Evolutionary conservation across 202 grass and related monocot genomes (phyloP).

Genomic region (Miscanthus sacchariflorus): DNA sequence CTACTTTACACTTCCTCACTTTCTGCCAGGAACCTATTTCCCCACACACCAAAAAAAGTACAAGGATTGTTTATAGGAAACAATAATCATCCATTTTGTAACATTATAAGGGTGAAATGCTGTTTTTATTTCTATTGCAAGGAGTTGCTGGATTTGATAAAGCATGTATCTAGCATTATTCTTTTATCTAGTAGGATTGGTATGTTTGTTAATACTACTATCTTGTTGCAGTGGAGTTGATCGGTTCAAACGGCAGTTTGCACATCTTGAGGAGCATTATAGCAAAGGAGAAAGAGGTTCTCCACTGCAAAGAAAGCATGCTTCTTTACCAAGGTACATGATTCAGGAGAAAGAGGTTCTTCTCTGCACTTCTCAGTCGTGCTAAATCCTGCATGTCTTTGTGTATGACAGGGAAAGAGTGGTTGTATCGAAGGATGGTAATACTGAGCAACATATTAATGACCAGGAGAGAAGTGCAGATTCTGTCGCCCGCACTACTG

Average conservation of each 20-base stretch:
- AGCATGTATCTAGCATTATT: constrained; percentile 16
- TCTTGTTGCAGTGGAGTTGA: constrained; percentile 82
- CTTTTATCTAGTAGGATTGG: constrained; percentile 2
- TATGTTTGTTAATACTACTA: constrained; percentile 39
- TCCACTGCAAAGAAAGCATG: constrained; percentile 89
- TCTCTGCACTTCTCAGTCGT: neutral
- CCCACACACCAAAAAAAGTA: constrained; percentile 1
- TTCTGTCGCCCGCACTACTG: constrained; percentile 60
- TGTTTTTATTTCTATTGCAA: constrained; percentile 4
- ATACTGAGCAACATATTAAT: constrained; percentile 67
- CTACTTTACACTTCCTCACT: neutral
- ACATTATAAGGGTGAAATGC: neutral
- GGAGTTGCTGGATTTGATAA: constrained; percentile 13
- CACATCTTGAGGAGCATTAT: constrained; percentile 97
- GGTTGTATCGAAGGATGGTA: constrained; percentile 60
- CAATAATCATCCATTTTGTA: too few relatives aligned
- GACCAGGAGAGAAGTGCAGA: constrained; percentile 66
- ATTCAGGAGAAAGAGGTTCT: constrained; percentile 15
- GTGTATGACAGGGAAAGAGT: constrained; percentile 81
- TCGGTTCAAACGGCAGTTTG: constrained; percentile 96
- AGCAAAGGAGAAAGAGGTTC: constrained; percentile 94
- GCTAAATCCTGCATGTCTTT: constrained; percentile 43
- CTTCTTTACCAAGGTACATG: constrained; percentile 90
- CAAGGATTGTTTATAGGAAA: constrained; percentile 19
- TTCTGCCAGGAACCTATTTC: neutral